Conservation (phyloP, 768 basidiomycete species). For the Pleurotus ostreatus region DNA sequence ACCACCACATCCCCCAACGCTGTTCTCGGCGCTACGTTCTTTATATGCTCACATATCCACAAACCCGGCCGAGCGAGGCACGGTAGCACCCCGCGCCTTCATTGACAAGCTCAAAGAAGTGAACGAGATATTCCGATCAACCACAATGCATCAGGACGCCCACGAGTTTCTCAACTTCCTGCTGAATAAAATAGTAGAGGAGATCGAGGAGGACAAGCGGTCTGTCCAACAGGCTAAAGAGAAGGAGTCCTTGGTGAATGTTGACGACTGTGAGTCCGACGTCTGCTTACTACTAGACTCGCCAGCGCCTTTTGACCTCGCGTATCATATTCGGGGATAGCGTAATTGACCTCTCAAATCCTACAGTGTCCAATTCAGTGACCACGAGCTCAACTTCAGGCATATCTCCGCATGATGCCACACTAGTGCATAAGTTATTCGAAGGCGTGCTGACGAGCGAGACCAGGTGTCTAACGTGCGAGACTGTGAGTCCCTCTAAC, state of each 20-base stretch:
- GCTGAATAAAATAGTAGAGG: slow-evolving; percentile 90
- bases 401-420: slow-evolving; percentile 46
- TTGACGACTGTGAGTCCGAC: slow-evolving; percentile 63
- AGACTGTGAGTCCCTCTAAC: slow-evolving; percentile 62
- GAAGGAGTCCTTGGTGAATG: slow-evolving; percentile 31
- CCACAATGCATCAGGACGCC: slow-evolving; percentile 91
- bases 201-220: slow-evolving; percentile 74
- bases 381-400: slow-evolving; percentile 44
- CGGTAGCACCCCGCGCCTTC: slow-evolving; percentile 85
- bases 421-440: slow-evolving; percentile 89
- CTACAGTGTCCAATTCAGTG: slow-evolving; percentile 56
- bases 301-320: slow-evolving; percentile 4
- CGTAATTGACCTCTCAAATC: background rate
- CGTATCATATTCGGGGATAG: background rate
- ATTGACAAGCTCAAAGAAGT: slow-evolving; percentile 91
- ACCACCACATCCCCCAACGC: slow-evolving; percentile 61
- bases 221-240: slow-evolving; percentile 15
- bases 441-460: slow-evolving; percentile 95
- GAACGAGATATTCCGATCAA: slow-evolving; percentile 87
- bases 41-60: slow-evolving; percentile 81
- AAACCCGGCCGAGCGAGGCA: slow-evolving; percentile 76
- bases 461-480: slow-evolving; percentile 96
- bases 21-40: slow-evolving; percentile 92
- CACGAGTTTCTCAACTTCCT: slow-evolving; percentile 97
- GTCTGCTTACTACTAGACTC: background rate